phyloP scores from a whole-genome alignment of 75 land plant species.

The Adiantum capillusveneris region DNA sequence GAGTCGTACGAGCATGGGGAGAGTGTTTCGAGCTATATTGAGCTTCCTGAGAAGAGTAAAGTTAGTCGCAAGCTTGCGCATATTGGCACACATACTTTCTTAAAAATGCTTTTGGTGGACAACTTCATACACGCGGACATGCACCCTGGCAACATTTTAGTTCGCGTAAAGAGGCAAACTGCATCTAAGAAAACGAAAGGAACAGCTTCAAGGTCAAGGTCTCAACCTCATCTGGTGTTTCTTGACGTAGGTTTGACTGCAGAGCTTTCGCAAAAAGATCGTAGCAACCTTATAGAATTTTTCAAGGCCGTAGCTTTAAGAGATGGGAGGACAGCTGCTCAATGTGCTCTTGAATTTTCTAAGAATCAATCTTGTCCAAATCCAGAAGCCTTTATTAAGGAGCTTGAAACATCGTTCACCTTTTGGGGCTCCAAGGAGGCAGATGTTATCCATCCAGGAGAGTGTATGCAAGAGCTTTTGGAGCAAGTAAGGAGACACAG shows the following conservation, averaged over 20 bases:
- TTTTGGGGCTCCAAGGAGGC: slow-evolving; percentile 72
- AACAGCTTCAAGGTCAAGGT: slow-evolving; percentile 32
- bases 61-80: slow-evolving; percentile 63
- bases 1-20: slow-evolving; percentile 83
- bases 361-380: slow-evolving; percentile 69
- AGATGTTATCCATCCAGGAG: slow-evolving; percentile 52
- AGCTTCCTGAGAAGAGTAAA: slow-evolving; percentile 30
- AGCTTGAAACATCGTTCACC: slow-evolving; percentile 49
- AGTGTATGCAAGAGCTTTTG: slow-evolving; percentile 71
- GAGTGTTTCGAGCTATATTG: slow-evolving; percentile 56
- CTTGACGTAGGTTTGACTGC: slow-evolving; percentile 95
- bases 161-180: slow-evolving; percentile 46
- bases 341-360: slow-evolving; percentile 68
- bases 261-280: slow-evolving; percentile 66
- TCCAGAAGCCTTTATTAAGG: slow-evolving; percentile 64
- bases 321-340: slow-evolving; percentile 77
- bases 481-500: slow-evolving; percentile 70
- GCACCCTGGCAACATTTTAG: slow-evolving; percentile 93
- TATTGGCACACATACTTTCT: slow-evolving; percentile 69
- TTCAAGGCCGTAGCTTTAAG: slow-evolving; percentile 74
- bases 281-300: slow-evolving; percentile 54
- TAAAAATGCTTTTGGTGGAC: slow-evolving; percentile 88
- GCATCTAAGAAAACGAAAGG: slow-evolving; percentile 16
- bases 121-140: slow-evolving; percentile 92
- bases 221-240: slow-evolving; percentile 69